phyloP scores from a whole-genome alignment of 768 basidiomycete genomes.

The Glaciozyma martinii region DNA sequence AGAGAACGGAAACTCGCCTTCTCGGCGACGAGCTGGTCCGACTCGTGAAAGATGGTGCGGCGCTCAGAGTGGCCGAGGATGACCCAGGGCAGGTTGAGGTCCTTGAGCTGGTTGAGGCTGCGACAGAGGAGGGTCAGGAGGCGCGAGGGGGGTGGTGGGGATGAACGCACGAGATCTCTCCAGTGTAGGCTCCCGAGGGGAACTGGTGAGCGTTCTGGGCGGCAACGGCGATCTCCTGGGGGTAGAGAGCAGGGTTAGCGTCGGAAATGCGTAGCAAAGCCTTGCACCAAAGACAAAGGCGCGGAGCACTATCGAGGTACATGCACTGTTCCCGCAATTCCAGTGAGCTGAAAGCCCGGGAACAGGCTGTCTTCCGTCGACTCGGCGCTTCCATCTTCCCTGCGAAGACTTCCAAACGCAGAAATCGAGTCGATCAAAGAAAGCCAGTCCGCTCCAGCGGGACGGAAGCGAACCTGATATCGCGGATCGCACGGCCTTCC shows the following conservation, averaged over 20 bases:
- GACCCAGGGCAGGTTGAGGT: constrained; percentile 80
- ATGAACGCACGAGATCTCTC: constrained; percentile 72
- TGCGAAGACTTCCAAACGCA: too few relatives aligned
- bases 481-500: too few relatives aligned
- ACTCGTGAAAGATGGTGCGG: constrained; percentile 82
- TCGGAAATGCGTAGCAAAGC: too few relatives aligned
- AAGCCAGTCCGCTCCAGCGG: too few relatives aligned
- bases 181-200: constrained; percentile 81
- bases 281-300: too few relatives aligned
- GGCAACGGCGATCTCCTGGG: constrained; percentile 57
- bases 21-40: constrained; percentile 66
- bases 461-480: too few relatives aligned
- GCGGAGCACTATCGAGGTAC: too few relatives aligned
- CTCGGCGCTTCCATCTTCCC: too few relatives aligned
- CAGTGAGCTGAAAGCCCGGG: too few relatives aligned
- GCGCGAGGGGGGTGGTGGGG: background rate
- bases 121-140: background rate
- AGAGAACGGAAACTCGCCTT: constrained; percentile 45
- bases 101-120: constrained; percentile 73
- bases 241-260: background rate
- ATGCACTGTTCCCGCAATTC: too few relatives aligned
- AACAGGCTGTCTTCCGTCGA: too few relatives aligned
- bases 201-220: constrained; percentile 90
- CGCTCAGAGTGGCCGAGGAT: constrained; percentile 97
- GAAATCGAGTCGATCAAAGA: too few relatives aligned